Evolutionary conservation across 1,284 basidiomycete species (phyloP), one percentile per base, ranked within the genome.

Genomic region (Vanrija pseudolonga): DNA sequence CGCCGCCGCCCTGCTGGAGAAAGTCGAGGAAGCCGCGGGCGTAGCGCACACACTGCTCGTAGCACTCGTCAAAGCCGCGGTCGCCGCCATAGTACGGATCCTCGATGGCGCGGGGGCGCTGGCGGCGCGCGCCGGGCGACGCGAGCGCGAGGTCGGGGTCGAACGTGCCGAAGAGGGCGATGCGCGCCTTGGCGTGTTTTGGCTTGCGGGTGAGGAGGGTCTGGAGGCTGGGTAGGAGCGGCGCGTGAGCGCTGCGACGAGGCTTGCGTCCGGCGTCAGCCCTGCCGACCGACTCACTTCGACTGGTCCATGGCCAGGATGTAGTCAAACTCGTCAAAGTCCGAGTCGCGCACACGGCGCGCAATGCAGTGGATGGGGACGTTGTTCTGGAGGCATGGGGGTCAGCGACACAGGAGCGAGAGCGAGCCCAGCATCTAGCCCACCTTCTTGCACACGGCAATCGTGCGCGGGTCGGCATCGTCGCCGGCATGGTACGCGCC

Each of bases 241-340:
- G 22, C 41, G 23, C 22, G 23, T 15, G 22, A 14, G 11, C 19
- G 23, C 19, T n/a, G n/a, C n/a, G n/a, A n/a, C n/a, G n/a, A n/a
- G n/a, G n/a, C n/a, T n/a, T n/a, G n/a, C n/a, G n/a, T n/a, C 12
- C 18, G n/a, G n/a, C 41, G 41, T 19, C 23, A n/a, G n/a, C n/a
- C n/a, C n/a, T n/a, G n/a, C n/a, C 26, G 17, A 11, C 22, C 6
- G 8, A 58, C 73, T 47, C 45, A 75, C 73, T 73, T 72, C 36
- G 60, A 53, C 24, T 65, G 53, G 55, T 75, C 78, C 78, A 79
- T 79, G 3, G 79, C 79, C 26, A 80, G 67, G 49, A 80, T 79
- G 60, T 77, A 77, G 65, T 79, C 70, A 56, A 79, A 80, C 9
- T 60, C 56, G 46, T 50, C 39, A 47, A 72, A 80, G 65, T 80